Evolutionary conservation across 148 eudicot genomes (phyloP), one percentile per base, ranked within the genome.

Genomic region (Amaranthus hypochondriacus): DNA sequence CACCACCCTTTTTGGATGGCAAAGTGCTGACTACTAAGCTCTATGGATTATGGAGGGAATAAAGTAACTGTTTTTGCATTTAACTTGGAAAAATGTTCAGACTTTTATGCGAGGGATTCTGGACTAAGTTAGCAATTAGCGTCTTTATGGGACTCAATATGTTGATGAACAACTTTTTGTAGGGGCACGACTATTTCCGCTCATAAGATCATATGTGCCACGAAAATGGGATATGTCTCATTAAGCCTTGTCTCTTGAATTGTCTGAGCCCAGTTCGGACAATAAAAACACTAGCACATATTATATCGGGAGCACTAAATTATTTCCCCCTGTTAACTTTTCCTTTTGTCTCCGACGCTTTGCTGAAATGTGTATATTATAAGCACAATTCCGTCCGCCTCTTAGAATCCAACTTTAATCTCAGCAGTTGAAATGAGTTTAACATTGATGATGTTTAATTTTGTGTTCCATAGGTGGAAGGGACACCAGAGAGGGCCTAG

Each of bases 401-500:
- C 5, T 58, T 58, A 15, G 5, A 48, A 58, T 58, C 66, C 54
- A 15, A 15, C 42, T 46, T 10, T 59, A 12, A 47, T 13, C 49
- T 48, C 18, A 15, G 12, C 15, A 46, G 53, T n/a, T 72, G 14
- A 60, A 44, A 44, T 14, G 5, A 62, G 2, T 8, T 48, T 10
- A 18, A 3, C 4, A 3, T 2, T 58, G 21, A 6, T 51, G 11
- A 53, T 68, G 21, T 48, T 64, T 79, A 10, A 43, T 14, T 11
- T 46, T 60, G 21, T 76, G 43, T 75, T 39, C 65, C 51, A 68
- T 84, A 93, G 98, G 90, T 93, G 67, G 98, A 94, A 86, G 98
- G 98, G 70, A 93, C 98, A 70, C 80, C 93, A 28, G 98, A 94
- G 76, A 91, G 98, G 98, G 76, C 98, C 98, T 63, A 86, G 98